Conservation (phyloP, 2,329 filamentous ascomycete genomes). For the Helicocarpus griseus region DNA sequence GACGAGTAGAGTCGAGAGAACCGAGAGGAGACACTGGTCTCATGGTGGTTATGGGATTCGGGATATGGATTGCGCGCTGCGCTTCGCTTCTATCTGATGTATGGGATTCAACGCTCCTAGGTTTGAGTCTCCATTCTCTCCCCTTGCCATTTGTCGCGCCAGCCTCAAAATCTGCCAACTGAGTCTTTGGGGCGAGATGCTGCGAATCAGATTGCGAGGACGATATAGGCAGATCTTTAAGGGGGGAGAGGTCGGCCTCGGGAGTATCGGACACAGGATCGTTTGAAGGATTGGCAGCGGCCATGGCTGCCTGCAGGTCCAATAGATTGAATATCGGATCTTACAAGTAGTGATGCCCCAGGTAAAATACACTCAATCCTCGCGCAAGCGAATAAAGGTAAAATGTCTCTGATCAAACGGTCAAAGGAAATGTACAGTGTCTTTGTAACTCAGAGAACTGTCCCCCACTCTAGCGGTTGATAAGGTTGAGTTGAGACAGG, state of each 20-base stretch:
- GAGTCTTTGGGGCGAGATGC: neutral
- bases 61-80: conserved; percentile 14
- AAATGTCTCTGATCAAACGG: neutral
- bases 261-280: neutral
- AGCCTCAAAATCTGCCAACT: neutral
- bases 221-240: neutral
- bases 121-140: conserved; percentile 1
- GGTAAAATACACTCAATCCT: neutral
- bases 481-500: neutral
- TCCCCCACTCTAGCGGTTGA: neutral
- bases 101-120: neutral
- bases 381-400: neutral
- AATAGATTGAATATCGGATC: neutral
- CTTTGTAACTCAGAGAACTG: neutral
- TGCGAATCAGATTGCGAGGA: neutral
- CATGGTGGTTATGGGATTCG: conserved; percentile 22
- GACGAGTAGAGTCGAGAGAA: conserved; percentile 35
- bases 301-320: neutral
- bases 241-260: neutral
- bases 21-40: conserved; percentile 22
- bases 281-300: neutral
- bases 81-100: neutral
- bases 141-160: neutral
- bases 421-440: no score
- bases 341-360: neutral